Evolutionary conservation across 768 basidiomycete species (phyloP).

Genomic region (Amanita rubescens): DNA sequence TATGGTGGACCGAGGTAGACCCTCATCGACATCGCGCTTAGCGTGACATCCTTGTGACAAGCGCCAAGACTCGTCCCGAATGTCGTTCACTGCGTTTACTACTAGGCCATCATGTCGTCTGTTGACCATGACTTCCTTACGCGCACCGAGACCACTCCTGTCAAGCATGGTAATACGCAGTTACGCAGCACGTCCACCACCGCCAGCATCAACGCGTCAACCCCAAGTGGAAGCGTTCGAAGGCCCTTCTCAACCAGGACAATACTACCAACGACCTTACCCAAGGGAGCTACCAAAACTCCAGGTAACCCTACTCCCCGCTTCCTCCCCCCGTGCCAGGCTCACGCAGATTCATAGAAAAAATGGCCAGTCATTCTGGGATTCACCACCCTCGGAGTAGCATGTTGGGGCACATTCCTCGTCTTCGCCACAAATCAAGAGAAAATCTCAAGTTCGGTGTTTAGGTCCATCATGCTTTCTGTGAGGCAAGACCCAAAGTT

Average conservation of each 20-base stretch:
- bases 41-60: too few species aligned
- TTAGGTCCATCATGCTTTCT: conserved; percentile 55
- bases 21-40: too few species aligned
- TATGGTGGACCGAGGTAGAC: too few species aligned
- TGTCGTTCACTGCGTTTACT: too few species aligned
- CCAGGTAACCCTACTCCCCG: conserved; percentile 18
- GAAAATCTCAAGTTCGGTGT: conserved; percentile 67
- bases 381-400: conserved; percentile 42
- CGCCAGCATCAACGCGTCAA: conserved; percentile 15
- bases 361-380: conserved; percentile 55
- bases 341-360: too few species aligned
- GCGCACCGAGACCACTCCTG: not conserved
- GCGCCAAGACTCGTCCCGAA: not conserved
- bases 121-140: not conserved
- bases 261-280: conserved; percentile 29
- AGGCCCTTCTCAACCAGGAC: conserved; percentile 28
- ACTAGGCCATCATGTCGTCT: too few species aligned
- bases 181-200: conserved; percentile 13
- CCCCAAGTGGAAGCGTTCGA: conserved; percentile 18
- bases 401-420: conserved; percentile 64
- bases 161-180: not conserved
- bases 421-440: conserved; percentile 70
- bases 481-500: conserved; percentile 46
- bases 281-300: conserved; percentile 29
- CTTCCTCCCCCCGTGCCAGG: too few species aligned